phyloP scores from a whole-genome alignment of 2,329 filamentous ascomycete species.

The Trichoderma koningii region DNA sequence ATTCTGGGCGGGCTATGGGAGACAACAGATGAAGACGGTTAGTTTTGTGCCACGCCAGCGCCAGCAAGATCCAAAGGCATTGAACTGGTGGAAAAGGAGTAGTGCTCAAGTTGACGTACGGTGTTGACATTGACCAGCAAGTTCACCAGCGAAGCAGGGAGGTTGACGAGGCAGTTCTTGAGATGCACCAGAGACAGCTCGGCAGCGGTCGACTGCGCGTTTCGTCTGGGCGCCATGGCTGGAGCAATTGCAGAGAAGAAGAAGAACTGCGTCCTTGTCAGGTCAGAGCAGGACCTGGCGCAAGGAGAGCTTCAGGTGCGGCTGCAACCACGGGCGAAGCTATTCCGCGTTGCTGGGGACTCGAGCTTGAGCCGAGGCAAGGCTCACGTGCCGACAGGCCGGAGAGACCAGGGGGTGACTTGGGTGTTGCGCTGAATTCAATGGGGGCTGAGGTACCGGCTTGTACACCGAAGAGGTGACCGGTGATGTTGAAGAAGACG shows the following conservation, averaged over 20 bases:
- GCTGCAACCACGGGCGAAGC: constrained; percentile 19
- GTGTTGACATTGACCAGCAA: constrained; percentile 88
- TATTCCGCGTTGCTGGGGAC: constrained; percentile 26
- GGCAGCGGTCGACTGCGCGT: constrained; percentile 67
- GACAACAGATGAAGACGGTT: background rate
- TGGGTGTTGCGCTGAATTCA: background rate
- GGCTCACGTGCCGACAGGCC: constrained; percentile 39
- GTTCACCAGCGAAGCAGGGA: constrained; percentile 81
- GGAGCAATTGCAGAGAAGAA: constrained; percentile 8
- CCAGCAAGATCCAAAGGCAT: background rate
- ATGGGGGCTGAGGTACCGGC: background rate
- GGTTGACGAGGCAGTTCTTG: constrained; percentile 93
- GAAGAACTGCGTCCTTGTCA: constrained; percentile 5
- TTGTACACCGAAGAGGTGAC: background rate
- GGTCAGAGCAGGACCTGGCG: background rate
- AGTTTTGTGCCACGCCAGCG: background rate
- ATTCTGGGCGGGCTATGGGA: constrained; percentile 80
- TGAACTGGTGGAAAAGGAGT: background rate
- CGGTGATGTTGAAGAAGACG: too few species aligned
- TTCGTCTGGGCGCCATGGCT: constrained; percentile 54
- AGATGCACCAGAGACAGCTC: constrained; percentile 85
- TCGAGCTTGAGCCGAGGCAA: constrained; percentile 39
- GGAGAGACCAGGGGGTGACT: background rate
- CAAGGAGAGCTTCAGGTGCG: constrained; percentile 4
- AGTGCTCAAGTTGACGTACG: constrained; percentile 53